Evolutionary conservation across 441 rosid species (phyloP), one percentile per base, ranked within the genome.

Genomic region (Populus hybrid): DNA sequence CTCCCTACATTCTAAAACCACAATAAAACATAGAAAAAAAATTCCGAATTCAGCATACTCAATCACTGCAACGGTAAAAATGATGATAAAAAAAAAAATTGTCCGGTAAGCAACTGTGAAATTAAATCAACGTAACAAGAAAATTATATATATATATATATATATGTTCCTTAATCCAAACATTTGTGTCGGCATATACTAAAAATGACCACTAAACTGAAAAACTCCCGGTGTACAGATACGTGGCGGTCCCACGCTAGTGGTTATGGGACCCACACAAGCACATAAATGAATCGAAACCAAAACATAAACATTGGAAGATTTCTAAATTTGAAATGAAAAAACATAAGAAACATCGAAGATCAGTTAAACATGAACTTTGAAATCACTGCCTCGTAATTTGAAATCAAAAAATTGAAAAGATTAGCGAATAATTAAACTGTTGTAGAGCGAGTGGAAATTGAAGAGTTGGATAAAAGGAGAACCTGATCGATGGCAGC

Each of bases 401-500:
- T 21, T 59, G 10, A 59, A 9, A 59, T 8, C 0, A 10, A 14
- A 18, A 4, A 38, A 50, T 11, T 35, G 8, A 76, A 59, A 14
- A 50, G 32, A 30, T 30, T 30, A 30, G 32, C 32, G 32, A 30
- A 30, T 30, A 30, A 30, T 14, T 20, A 75, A 3, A 65, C 12
- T 59, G 24, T 8, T n/a, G 65, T 8, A 3, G 11, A 20, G 63
- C n/a, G 23, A 8, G 2, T 11, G 71, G 36, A 26, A 68, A 23
- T 1, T 3, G 30, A 50, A 3, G 23, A 40, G 3, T 1, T 36
- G 20, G 46, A 67, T 26, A 14, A 57, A 30, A 73, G 20, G 34
- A 35, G 23, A 71, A 92, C 99, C 97, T 88, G 94, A 79, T 91
- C 93, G 75, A 83, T 86, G 83, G 90, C 79, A 84, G 86, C 81